Evolutionary conservation across 495 filamentous ascomycete genomes (phyloP).

Genomic region (Penicillium chermesinum): DNA sequence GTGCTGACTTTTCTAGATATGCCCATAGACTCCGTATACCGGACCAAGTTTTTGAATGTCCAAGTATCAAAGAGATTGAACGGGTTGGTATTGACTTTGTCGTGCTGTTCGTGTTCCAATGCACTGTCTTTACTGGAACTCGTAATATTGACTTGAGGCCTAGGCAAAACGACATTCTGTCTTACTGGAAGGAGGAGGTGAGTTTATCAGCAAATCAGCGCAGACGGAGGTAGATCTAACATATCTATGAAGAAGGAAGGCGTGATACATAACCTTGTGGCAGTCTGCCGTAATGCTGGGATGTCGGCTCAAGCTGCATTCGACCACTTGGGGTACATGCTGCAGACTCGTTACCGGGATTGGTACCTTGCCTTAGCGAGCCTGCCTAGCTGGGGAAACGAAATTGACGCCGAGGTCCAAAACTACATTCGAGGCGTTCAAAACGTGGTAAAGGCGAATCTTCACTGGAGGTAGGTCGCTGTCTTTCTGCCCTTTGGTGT

Average conservation of each 20-base stretch:
- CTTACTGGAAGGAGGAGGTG: not conserved
- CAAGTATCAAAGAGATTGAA: not conserved
- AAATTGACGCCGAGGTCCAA: slow-evolving; percentile 1
- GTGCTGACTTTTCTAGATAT: not conserved
- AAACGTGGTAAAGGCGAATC: not conserved
- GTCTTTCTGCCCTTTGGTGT: not conserved
- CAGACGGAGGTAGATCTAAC: not conserved
- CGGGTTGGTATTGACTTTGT: not conserved
- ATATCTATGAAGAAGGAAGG: not conserved
- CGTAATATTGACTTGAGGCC: not conserved
- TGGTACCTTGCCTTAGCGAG: slow-evolving; percentile 1
- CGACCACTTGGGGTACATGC: not conserved
- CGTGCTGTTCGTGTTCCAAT: not conserved
- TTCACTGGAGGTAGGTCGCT: not conserved
- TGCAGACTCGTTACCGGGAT: not conserved
- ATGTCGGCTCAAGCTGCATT: not conserved
- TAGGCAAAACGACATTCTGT: slow-evolving; percentile 3
- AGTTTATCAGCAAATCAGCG: not conserved
- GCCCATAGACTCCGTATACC: not conserved
- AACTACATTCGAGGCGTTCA: slow-evolving; percentile 1
- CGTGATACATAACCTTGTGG: not conserved
- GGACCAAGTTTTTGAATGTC: not conserved
- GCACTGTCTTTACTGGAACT: not conserved
- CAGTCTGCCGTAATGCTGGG: not conserved
- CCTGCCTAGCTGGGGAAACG: slow-evolving; percentile 1